A percentile compares a stretch with the other conserved stretches of the same genome.
phyloP scores from a whole-genome alignment of 2,329 filamentous ascomycete species.

The Mollisia scopiformis region DNA sequence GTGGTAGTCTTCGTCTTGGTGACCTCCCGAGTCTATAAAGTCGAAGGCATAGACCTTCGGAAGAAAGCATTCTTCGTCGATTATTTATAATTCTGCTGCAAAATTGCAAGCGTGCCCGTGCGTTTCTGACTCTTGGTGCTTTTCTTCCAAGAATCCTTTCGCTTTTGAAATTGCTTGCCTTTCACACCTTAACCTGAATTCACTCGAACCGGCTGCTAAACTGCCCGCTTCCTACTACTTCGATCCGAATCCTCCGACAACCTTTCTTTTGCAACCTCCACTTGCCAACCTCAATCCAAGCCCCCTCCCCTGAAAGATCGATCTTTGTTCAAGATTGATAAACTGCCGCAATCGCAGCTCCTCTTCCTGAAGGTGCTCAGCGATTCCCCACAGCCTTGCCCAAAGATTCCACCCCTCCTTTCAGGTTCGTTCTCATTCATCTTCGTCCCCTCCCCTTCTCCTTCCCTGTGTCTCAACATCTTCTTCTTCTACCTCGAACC shows the following conservation, averaged over 20 bases:
- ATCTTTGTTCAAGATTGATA: too few relatives aligned
- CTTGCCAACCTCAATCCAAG: background rate
- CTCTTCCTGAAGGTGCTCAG: background rate
- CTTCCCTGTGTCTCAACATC: background rate
- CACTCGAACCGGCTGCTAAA: too few relatives aligned
- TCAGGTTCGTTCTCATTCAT: background rate
- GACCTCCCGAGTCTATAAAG: constrained; percentile 21
- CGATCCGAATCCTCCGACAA: background rate
- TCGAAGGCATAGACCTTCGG: constrained; percentile 3
- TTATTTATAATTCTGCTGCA: background rate
- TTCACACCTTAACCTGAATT: too few relatives aligned
- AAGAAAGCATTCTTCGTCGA: background rate
- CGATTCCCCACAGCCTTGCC: background rate
- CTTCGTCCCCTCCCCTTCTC: background rate
- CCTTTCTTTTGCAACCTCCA: background rate
- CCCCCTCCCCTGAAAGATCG: background rate
- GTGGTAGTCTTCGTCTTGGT: constrained; percentile 1
- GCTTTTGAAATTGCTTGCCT: background rate
- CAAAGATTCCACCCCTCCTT: background rate
- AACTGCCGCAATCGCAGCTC: too few relatives aligned
- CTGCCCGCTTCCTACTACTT: background rate
- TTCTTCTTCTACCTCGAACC: background rate
- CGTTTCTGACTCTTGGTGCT: background rate
- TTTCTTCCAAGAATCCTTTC: background rate
- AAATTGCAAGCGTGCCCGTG: background rate